Base-by-base conservation (phyloP, 148 eudicot genomes). In the Camellia lanceoleosa region DNA sequence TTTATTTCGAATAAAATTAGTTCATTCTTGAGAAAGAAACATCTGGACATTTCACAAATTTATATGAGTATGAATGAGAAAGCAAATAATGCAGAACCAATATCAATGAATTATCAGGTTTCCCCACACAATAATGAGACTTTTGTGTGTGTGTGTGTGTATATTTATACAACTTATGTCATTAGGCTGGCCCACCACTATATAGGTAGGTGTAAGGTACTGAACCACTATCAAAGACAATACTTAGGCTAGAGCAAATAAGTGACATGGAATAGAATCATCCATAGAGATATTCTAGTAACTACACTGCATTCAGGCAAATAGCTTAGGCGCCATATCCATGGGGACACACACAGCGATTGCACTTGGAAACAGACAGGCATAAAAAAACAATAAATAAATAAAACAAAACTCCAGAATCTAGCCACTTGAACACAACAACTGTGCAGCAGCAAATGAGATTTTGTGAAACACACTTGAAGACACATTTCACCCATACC, bases 291-390 rank as follows among this genome's bases (percentile, higher is more conserved):
- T 20, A 19, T 20, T 63, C n/a, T 63, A 46, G 11, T 62, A 47
- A 4, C 6, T 72, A 30, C 70, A 20, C 18, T 62, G 13, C 16
- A 20, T 19, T 47, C 38, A 61, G 42, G 20, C 13, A 63, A 76
- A 30, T 63, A 76, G 58, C 79, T 44, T 76, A 63, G 58, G 47
- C 6, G 44, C 58, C 70, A 76, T 20, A 44, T 59, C 13, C 15
- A 38, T 58, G 23, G 51, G n/a, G 23, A 70, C 30, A 55, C 9
- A 43, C 72, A 42, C 2, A 60, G 68, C 12, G 3, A 58, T 58
- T 58, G 61, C 16, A 42, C 15, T 67, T 67, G 1, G 47, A 67
- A 67, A 67, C 4, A 67, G 44, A 67, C 42, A 38, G 46, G 46
- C n/a, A 30, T 30, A 30, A 30, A 30, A 30, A 30, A 30, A 30